These are phyloP conservation scores for Komagataella ulmi DNA, from an alignment of 805 yeast genomes.

Conservation along the genomic window DNA sequence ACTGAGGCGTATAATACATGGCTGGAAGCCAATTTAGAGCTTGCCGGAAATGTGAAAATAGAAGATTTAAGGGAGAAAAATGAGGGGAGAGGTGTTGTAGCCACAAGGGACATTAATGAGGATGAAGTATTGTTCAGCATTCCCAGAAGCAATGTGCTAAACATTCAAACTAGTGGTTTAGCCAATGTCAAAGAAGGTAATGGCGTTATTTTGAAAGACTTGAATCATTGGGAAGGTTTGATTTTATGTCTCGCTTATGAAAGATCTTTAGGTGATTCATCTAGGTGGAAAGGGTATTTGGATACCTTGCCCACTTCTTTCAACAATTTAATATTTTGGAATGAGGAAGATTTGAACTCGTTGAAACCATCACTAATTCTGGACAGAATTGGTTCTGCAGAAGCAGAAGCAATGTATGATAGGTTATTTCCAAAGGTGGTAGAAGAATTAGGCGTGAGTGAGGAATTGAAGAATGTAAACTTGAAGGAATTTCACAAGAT, in stretches of 20 bases:
- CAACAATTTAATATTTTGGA: slow-evolving; percentile 75
- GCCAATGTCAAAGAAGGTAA: slow-evolving; percentile 17
- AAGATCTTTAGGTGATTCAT: slow-evolving; percentile 25
- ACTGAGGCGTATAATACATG: slow-evolving; percentile 31
- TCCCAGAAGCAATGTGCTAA: slow-evolving; percentile 45
- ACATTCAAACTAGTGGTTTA: slow-evolving; percentile 43
- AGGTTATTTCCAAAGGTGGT: slow-evolving; percentile 28
- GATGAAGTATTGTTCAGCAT: slow-evolving; percentile 61
- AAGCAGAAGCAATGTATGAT: slow-evolving; percentile 48
- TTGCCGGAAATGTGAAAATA: slow-evolving; percentile 46
- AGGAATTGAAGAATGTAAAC: slow-evolving; percentile 22
- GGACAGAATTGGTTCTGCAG: slow-evolving; percentile 55
- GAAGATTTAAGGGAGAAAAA: slow-evolving; percentile 41
- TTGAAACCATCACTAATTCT: slow-evolving; percentile 63
- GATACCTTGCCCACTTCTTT: slow-evolving; percentile 53
- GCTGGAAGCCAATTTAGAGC: slow-evolving; percentile 23
- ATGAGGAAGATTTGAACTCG: slow-evolving; percentile 35
- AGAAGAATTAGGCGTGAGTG: slow-evolving; percentile 19
- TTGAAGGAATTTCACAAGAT: slow-evolving; percentile 52
- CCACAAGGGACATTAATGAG: slow-evolving; percentile 40
- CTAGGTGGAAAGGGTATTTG: slow-evolving; percentile 63
- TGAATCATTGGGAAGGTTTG: slow-evolving; percentile 69
- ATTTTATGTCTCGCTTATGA: slow-evolving; percentile 60
- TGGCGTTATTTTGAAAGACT: slow-evolving; percentile 21
- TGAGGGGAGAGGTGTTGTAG: slow-evolving; percentile 75